phyloP scores from a whole-genome alignment of 2,329 filamentous ascomycete genomes.

The Cadophora sp. region DNA sequence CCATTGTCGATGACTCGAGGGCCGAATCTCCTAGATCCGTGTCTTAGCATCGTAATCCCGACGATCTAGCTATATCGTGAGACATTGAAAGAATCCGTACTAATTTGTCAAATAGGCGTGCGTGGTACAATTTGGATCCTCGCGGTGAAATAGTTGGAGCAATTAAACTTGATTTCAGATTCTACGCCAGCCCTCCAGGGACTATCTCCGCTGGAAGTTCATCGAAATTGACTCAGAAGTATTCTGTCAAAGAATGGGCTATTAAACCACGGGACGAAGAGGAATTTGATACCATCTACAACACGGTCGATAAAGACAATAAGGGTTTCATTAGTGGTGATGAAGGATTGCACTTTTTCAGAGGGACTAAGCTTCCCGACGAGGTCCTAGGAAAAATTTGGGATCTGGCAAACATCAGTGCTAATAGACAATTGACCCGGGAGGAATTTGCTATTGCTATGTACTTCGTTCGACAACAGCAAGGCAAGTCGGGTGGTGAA shows the following conservation, averaged over 20 bases:
- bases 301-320: neutral
- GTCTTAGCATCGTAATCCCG: too few species aligned
- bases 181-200: neutral
- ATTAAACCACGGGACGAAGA: neutral
- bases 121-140: neutral
- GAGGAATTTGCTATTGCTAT: neutral
- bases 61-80: too few species aligned
- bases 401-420: neutral
- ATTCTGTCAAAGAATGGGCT: neutral
- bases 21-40: too few species aligned
- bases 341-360: neutral
- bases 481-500: too few species aligned
- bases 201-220: neutral
- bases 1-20: too few species aligned
- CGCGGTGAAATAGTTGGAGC: neutral
- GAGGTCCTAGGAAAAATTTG: neutral
- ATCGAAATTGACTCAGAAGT: neutral
- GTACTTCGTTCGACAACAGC: neutral
- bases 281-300: neutral
- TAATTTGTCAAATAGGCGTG: neutral
- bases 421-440: neutral
- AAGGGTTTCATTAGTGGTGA: neutral
- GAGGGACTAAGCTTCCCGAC: neutral
- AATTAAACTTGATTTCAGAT: neutral
- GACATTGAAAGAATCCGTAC: too few species aligned